Conservation (phyloP, 2,329 filamentous ascomycete species). For the Monosporascus sp. region DNA sequence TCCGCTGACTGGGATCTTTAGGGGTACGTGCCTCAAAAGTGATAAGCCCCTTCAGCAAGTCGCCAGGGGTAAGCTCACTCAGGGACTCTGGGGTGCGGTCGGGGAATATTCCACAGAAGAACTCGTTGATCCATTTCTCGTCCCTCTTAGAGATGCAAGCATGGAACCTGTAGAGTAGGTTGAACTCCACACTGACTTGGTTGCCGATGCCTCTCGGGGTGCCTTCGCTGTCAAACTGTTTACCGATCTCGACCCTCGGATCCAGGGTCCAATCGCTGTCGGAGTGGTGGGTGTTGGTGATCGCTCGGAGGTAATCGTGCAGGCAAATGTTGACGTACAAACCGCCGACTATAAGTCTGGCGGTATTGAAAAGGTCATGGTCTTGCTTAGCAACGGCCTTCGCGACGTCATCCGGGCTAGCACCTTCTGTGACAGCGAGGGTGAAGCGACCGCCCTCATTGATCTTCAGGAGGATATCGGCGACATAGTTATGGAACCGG, state of each 20-base stretch:
- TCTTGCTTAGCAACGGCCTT: conserved; percentile 37
- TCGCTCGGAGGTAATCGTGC: conserved; percentile 56
- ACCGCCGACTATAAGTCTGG: conserved; percentile 46
- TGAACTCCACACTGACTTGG: conserved; percentile 64
- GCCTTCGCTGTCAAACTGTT: conserved; percentile 37
- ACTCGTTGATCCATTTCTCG: conserved; percentile 54
- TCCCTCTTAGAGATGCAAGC: conserved; percentile 55
- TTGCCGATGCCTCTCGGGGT: conserved; percentile 56
- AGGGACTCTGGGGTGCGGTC: conserved; percentile 15
- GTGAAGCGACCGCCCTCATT: conserved; percentile 62
- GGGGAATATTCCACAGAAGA: conserved; percentile 42
- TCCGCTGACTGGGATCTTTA: conserved; percentile 39
- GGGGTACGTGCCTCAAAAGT: conserved; percentile 34
- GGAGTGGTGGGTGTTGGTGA: conserved; percentile 54
- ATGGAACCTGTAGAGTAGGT: conserved; percentile 62
- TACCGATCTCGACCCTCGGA: conserved; percentile 53
- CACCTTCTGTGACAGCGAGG: conserved; percentile 27
- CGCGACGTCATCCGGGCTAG: conserved; percentile 23
- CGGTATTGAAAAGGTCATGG: conserved; percentile 52
- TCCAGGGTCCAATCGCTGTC: conserved; percentile 58
- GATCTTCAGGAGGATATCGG: conserved; percentile 55
- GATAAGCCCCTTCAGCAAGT: conserved; percentile 15
- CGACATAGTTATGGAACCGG: conserved; percentile 65
- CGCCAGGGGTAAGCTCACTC: conserved; percentile 14
- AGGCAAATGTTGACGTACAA: conserved; percentile 52